These are phyloP conservation scores for Phytophthora pluvialis DNA, from an alignment of 352 stramenopile species.

Conservation along the genomic window DNA sequence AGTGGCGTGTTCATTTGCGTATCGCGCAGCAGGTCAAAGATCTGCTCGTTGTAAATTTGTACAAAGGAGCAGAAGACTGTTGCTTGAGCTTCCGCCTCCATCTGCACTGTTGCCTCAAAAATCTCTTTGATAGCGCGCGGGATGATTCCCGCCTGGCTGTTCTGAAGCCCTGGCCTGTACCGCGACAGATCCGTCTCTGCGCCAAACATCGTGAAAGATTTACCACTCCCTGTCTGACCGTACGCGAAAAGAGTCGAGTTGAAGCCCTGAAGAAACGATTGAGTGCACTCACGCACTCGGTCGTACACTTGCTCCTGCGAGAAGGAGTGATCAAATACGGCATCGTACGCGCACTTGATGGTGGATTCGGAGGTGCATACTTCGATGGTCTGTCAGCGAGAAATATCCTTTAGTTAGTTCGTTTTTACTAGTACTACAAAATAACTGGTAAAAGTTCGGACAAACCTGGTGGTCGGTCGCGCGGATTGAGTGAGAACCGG, in stretches of 20 bases:
- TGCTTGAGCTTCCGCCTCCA: constrained; percentile 50
- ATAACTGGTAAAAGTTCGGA: background rate
- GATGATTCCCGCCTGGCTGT: constrained; percentile 89
- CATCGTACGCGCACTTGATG: constrained; percentile 84
- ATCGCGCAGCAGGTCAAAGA: constrained; percentile 91
- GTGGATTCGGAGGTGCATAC: constrained; percentile 70
- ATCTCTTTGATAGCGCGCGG: constrained; percentile 90
- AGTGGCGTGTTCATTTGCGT: constrained; percentile 71
- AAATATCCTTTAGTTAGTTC: background rate
- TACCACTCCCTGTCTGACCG: constrained; percentile 84
- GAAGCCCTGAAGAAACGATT: constrained; percentile 82
- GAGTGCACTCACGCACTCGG: constrained; percentile 74
- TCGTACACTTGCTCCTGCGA: constrained; percentile 86
- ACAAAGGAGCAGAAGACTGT: constrained; percentile 86
- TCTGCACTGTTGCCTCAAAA: constrained; percentile 72
- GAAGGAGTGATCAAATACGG: constrained; percentile 77
- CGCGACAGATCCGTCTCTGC: constrained; percentile 73
- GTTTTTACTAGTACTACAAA: background rate
- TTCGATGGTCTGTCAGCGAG: constrained; percentile 72
- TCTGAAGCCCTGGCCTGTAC: constrained; percentile 76
- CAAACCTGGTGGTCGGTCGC: constrained; percentile 54
- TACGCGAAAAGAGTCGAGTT: constrained; percentile 90
- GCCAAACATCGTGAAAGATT: constrained; percentile 91
- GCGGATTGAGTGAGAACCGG: constrained; percentile 46
- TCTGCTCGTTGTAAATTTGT: constrained; percentile 94